phyloP scores from a whole-genome alignment of 495 filamentous ascomycete species.

The Extremus antarcticus region DNA sequence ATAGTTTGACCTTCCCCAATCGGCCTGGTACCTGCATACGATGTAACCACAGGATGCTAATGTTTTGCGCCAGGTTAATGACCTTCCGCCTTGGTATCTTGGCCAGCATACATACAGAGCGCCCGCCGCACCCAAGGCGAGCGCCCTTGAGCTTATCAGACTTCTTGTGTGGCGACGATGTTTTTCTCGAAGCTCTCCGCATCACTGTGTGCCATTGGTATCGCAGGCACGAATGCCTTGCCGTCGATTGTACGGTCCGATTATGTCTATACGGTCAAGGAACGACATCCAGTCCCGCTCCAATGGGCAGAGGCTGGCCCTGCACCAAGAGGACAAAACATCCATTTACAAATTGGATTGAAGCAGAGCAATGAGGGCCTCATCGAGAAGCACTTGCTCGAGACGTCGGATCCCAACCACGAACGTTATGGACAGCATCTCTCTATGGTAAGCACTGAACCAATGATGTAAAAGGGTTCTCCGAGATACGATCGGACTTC shows the following conservation, averaged over 20 bases:
- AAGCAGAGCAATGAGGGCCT: conserved; percentile 36
- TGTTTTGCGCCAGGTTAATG: too few relatives aligned
- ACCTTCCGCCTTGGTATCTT: neutral
- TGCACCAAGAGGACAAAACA: conserved; percentile 31
- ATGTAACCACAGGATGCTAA: too few relatives aligned
- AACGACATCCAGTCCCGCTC: conserved; percentile 38
- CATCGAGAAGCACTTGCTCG: conserved; percentile 33
- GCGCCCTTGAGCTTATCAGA: neutral
- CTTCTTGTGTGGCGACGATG: neutral
- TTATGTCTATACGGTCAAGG: conserved; percentile 41
- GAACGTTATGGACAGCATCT: conserved; percentile 37
- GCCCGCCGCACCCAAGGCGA: neutral
- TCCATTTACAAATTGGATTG: conserved; percentile 34
- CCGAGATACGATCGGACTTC: too few relatives aligned
- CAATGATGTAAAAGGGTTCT: conserved; percentile 12
- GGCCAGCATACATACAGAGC: neutral
- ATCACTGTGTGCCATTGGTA: neutral
- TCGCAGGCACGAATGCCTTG: conserved; percentile 7
- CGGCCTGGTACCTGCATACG: too few relatives aligned
- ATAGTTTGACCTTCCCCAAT: too few relatives aligned
- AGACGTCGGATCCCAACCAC: conserved; percentile 37
- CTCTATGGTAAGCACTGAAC: too few relatives aligned
- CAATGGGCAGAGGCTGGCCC: conserved; percentile 38
- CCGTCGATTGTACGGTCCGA: conserved; percentile 8
- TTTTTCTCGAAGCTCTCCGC: neutral